phyloP scores from a whole-genome alignment of 2,329 filamentous ascomycete species.

The Neurospora sp. region DNA sequence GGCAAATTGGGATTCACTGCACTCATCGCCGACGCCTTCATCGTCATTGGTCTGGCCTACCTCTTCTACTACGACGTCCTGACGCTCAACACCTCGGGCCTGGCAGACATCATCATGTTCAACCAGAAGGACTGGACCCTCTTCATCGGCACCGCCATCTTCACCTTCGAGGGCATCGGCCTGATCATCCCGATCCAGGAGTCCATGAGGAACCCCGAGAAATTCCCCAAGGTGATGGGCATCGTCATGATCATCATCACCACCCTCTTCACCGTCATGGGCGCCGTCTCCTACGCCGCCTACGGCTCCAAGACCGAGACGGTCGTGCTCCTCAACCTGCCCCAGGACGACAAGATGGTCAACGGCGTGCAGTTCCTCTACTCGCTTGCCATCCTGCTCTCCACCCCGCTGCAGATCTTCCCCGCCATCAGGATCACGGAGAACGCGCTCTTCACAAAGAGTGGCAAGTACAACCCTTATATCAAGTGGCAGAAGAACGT shows the following conservation, averaged over 20 bases:
- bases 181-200: conserved; percentile 97
- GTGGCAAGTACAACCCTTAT: conserved; percentile 94
- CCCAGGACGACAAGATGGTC: conserved; percentile 90
- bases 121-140: conserved; percentile 90
- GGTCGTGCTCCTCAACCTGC: conserved; percentile 90
- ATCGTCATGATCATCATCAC: conserved; percentile 94
- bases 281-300: conserved; percentile 88
- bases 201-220: conserved; percentile 83
- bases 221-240: conserved; percentile 82
- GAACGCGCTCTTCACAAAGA: conserved; percentile 86
- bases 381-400: conserved; percentile 92
- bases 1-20: conserved; percentile 95
- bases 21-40: conserved; percentile 87
- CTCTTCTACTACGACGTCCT: conserved; percentile 92
- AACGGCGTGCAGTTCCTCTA: conserved; percentile 95
- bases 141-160: conserved; percentile 97
- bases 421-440: conserved; percentile 94
- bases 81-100: conserved; percentile 65
- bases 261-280: conserved; percentile 80
- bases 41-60: conserved; percentile 83
- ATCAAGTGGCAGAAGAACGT: conserved; percentile 99
- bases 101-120: conserved; percentile 83
- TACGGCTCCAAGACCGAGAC: conserved; percentile 95
- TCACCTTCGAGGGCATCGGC: conserved; percentile 96
- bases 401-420: conserved; percentile 93